Percentiles rank a stretch among this genome's conserved stretches.
Evolutionary conservation across 257 asterid genomes (phyloP).

Genomic region (Eustoma russellianum): DNA sequence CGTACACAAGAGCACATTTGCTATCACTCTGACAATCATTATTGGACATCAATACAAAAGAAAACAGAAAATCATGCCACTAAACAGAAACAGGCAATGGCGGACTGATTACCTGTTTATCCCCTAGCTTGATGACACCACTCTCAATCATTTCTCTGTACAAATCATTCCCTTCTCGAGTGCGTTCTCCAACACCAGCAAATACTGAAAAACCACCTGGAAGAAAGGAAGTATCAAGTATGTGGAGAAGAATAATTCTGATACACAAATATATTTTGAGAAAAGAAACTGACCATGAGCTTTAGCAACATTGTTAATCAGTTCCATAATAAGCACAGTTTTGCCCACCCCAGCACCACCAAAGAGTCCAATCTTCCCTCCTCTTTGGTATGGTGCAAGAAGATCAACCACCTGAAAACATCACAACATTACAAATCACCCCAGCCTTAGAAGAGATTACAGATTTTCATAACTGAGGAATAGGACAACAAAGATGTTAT

Average conservation of each 20-base stretch:
- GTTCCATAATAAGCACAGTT: slow-evolving; percentile 91
- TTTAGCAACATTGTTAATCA: slow-evolving; percentile 86
- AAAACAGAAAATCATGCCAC: too few relatives aligned
- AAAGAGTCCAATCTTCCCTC: slow-evolving; percentile 92
- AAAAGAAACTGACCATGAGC: slow-evolving; percentile 65
- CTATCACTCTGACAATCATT: slow-evolving; percentile 50
- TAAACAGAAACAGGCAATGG: too few relatives aligned
- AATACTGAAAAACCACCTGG: slow-evolving; percentile 98
- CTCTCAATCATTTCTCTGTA: slow-evolving; percentile 98
- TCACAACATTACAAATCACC: neutral
- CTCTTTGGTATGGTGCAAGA: slow-evolving; percentile 96
- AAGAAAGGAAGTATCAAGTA: slow-evolving; percentile 2
- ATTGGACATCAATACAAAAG: too few relatives aligned
- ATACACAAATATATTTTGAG: neutral
- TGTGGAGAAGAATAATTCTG: neutral
- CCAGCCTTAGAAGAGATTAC: neutral
- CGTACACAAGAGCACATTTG: slow-evolving; percentile 92
- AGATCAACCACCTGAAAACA: slow-evolving; percentile 68
- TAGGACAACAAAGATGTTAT: neutral
- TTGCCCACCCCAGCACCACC: slow-evolving; percentile 99
- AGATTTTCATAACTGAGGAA: too few relatives aligned
- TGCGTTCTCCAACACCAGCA: slow-evolving; percentile 98
- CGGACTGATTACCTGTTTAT: slow-evolving; percentile 1
- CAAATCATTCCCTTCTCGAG: slow-evolving; percentile 96
- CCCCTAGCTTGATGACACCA: slow-evolving; percentile 98